Evolutionary conservation across 108 stramenopile species (phyloP), one percentile per base, ranked within the genome.

Genomic region (Chaetoceros muelleri): DNA sequence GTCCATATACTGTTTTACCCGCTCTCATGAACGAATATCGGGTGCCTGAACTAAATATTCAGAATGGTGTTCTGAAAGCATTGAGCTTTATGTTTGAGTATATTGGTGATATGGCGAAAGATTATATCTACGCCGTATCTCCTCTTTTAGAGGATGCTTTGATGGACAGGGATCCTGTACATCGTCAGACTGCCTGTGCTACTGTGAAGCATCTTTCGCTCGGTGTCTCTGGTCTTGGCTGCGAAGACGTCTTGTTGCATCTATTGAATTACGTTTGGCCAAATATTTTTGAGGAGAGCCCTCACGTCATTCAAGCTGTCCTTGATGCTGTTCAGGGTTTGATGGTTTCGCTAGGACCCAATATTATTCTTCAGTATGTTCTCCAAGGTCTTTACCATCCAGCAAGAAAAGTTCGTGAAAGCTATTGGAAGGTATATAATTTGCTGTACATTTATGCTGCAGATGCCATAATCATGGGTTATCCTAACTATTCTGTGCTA

Each of bases 31-130:
- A 97, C 60, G 98, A 99, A 70, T 99, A 98, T 66, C 82, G 98
- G 26, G 90, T 98, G 46, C 96, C 97, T 2, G 98, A 99, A 58
- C 74, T 97, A 20, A 99, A 99, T 64, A 96, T 99, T 52, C 98
- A 99, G 76, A 98, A 99, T 74, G 98, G 98, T 62, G 98, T 99
- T 0, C 84, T 99, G 26, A 99, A 99, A 73, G 95, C 97, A 10
- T 64, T 99, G 34, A 94, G 92, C 57, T 99, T 99, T 72, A 95
- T 99, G 95, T 99, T 98, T 66, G 94, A 98, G 77, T 99, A 99
- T 79, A 99, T 99, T 66, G 98, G 98, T 28, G 93, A 93, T 55
- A 95, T 97, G 95, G 95, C 88, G 16, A 98, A 97, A 84, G 98
- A 98, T 73, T 99, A 99, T 72, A 94, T 98, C 62, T 99, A 97